phyloP scores from a whole-genome alignment of 179 eudicot species.

The Silene vulgaris region DNA sequence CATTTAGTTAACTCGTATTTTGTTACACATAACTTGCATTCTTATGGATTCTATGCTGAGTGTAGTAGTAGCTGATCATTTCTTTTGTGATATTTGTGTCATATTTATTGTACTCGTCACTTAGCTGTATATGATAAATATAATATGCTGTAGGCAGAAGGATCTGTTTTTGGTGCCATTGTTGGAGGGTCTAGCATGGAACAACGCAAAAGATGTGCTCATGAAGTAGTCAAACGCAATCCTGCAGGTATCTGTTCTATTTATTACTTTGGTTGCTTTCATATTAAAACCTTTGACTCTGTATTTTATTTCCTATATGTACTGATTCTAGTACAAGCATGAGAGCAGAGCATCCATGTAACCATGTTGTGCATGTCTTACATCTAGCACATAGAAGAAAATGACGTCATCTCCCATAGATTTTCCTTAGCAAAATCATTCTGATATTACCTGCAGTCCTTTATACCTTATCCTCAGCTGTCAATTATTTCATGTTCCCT shows the following conservation, averaged over 20 bases:
- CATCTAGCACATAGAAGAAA: background rate
- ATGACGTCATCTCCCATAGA: background rate
- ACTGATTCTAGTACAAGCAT: background rate
- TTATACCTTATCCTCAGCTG: background rate
- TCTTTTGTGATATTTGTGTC: background rate
- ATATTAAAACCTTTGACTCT: background rate
- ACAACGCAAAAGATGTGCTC: constrained; percentile 60
- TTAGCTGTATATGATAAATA: constrained; percentile 20
- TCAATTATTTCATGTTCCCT: background rate
- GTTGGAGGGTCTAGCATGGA: constrained; percentile 70
- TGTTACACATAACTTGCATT: background rate
- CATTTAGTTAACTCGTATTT: background rate
- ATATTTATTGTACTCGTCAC: background rate
- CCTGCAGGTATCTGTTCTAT: constrained; percentile 48
- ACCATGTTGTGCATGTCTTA: background rate
- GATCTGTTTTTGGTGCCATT: constrained; percentile 66
- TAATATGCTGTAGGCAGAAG: constrained; percentile 44
- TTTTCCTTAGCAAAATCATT: background rate
- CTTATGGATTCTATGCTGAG: background rate
- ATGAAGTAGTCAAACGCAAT: constrained; percentile 62
- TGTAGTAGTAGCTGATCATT: background rate
- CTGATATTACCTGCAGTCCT: background rate
- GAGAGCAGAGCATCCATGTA: background rate
- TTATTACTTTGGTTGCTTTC: background rate
- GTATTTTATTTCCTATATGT: background rate